A percentile compares a stretch with the other conserved stretches of the same genome.
These are phyloP conservation scores for Microsporum canis DNA, from an alignment of 2,329 filamentous ascomycete species.

Conservation along the genomic window DNA sequence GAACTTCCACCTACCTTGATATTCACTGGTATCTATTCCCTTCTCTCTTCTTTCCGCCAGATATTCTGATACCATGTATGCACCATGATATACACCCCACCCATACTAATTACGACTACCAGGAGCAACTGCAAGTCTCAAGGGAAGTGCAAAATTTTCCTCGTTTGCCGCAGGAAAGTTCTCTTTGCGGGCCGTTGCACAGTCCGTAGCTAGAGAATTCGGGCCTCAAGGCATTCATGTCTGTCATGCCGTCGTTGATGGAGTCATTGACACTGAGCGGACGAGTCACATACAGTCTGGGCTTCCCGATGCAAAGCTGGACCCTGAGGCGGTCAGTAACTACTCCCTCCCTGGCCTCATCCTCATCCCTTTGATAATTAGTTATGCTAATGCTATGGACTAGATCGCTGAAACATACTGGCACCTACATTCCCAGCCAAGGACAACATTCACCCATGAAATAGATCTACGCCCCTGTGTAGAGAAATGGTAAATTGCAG, in stretches of 20 bases:
- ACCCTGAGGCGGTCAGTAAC: constrained; percentile 57
- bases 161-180: constrained; percentile 72
- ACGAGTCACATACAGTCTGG: constrained; percentile 51
- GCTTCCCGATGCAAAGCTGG: constrained; percentile 56
- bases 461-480: constrained; percentile 68
- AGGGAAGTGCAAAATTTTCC: constrained; percentile 57
- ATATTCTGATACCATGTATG: not conserved
- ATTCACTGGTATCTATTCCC: constrained; percentile 46
- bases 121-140: constrained; percentile 70
- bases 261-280: constrained; percentile 68
- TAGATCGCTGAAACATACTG: constrained; percentile 83
- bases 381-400: not conserved
- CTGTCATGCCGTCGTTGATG: constrained; percentile 71
- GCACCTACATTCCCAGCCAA: constrained; percentile 69
- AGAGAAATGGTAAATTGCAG: constrained; percentile 58
- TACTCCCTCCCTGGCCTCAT: not conserved
- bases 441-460: constrained; percentile 70
- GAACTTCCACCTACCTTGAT: constrained; percentile 65
- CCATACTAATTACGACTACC: not conserved
- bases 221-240: constrained; percentile 76
- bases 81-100: not conserved
- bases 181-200: constrained; percentile 59
- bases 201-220: constrained; percentile 72
- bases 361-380: not conserved
- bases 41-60: not conserved